Evolutionary conservation across 306 rosid species (phyloP), one percentile per base, ranked within the genome.

Genomic region (Dicorynia guianensis): DNA sequence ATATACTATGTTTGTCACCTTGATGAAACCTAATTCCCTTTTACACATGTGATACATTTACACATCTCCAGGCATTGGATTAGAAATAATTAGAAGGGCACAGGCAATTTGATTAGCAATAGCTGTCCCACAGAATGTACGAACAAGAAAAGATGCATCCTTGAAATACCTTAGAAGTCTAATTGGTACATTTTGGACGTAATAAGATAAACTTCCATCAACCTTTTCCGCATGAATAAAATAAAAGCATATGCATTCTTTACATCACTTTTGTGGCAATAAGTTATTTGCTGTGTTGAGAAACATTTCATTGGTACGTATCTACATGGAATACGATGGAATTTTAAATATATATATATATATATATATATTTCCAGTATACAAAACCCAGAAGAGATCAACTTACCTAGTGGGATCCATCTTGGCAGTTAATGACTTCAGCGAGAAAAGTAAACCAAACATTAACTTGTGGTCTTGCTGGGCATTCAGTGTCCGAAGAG

Each of bases 401-500:
- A 19, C 66, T 66, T 76, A 87, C 90, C 80, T 82, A 56, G 90
- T 90, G 25, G 97, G 99, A 48, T 95, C 99, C 97, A 95, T 95
- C 83, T 90, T 92, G 65, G 97, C 96, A 72, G 97, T 92, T 40
- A 95, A 76, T 44, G 99, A 95, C 84, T 92, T 95, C 74, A 95
- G 97, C 20, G 97, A 95, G 80, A 95, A 95, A 65, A 95, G 97
- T 57, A 96, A 74, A 55, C 99, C 99, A 79, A 96, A 96, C 97
- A 92, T 92, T 69, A 96, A 91, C 84, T 96, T 96, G 73, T 96
- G 99, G 74, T 96, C 99, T 81, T 96, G 99, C 35, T 90, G 97
- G 18, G 89, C 80, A 76, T 87, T 79, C 80, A 96, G 80, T 5
- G 99, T 96, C 48, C 91, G 86, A 48, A 90, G 83, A 42, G 99